Base-by-base conservation (phyloP, 73 alveolate genomes). In the Paramecium primaurelia region DNA sequence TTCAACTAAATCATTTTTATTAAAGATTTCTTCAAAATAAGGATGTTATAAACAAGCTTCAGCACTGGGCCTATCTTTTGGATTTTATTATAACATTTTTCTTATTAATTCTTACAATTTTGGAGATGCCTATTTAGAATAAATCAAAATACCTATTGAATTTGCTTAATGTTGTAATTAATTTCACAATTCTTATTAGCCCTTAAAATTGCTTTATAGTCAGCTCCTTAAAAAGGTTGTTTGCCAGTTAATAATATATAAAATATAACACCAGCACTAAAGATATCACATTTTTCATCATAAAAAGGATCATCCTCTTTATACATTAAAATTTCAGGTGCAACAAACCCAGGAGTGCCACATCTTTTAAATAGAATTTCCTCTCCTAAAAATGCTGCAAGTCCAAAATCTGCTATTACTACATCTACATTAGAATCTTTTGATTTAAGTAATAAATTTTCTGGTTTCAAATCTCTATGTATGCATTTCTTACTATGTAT, bases 331-430 rank as follows among this genome's bases (percentile, higher is more conserved):
- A 89, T 83, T 89, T 89, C 94, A 25, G 94, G 94, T 20, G 94
- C 94, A 25, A 89, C 94, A 89, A 89, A 89, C n/a, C 94, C 94
- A 22, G 94, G 94, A 28, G 94, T 89, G 6, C 94, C 94, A 40
- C 94, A 89, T 71, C 94, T 77, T 34, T 89, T 89, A 58, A 89
- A 89, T 8, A 89, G 59, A 47, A 89, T 89, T 22, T 89, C 94
- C 16, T 89, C 88, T n/a, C 77, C 64, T 12, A 83, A 59, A 73
- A 89, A 89, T 64, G 94, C 75, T 28, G 92, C 94, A 42, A 87
- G 71, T 22, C 93, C 93, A 87, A 87, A 87, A 64, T 87, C 93
- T 18, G 93, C 93, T 34, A 87, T 77, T 12, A 87, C 93, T 8
- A 87, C 71, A 68, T 87, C 93, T 11, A 59, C 49, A 49, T 68